Evolutionary conservation across 352 stramenopile genomes (phyloP), one percentile per base, ranked within the genome.

Genomic region (Globisporangium cystogenes): DNA sequence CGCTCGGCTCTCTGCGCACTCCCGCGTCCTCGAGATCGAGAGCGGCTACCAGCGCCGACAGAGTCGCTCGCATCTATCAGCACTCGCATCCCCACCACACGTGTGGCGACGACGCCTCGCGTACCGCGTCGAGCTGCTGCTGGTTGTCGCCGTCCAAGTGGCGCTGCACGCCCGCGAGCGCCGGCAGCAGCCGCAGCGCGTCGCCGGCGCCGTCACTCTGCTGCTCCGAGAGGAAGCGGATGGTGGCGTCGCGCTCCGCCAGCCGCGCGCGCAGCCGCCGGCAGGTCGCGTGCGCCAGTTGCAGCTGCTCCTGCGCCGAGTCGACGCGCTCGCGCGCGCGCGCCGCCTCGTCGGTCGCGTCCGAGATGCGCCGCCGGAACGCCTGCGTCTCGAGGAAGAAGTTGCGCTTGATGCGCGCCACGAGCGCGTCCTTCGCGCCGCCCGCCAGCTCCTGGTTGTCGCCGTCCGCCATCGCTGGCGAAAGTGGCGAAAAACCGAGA

Each of bases 211-310:
- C 31, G 12, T 3, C 31, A 16, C 31, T 36, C 31, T 36, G 31
- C 15, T 85, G 70, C 3, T 86, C 67, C 37, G 84, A 67, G 41
- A 90, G 52, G 15, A 58, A 55, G 29, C 67, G 62, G 54, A 90
- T 77, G 10, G 70, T 65, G 0, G 53, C 48, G 33, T 90, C 79
- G 16, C 78, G 70, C 49, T 89, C 79, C 46, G 86, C 63, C 40
- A 89, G 39, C 49, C 64, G 71, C 50, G 68, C 75, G 40, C 87
- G 64, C 27, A 91, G 55, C 49, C 82, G 86, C 58, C 58, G 62
- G 47, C 74, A 86, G 39, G 74, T 77, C 33, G 76, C 73, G 42
- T 74, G 81, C 36, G 78, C 41, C 20, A 58, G 63, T 50, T 72
- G 37, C 68, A 82, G 51, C 57, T 86, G 64, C 12, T 79, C 37